A percentile compares a stretch with the other conserved stretches of the same genome.
Evolutionary conservation across 164 flowering plant genomes (phyloP).

Genomic region (Liriodendron chinense): DNA sequence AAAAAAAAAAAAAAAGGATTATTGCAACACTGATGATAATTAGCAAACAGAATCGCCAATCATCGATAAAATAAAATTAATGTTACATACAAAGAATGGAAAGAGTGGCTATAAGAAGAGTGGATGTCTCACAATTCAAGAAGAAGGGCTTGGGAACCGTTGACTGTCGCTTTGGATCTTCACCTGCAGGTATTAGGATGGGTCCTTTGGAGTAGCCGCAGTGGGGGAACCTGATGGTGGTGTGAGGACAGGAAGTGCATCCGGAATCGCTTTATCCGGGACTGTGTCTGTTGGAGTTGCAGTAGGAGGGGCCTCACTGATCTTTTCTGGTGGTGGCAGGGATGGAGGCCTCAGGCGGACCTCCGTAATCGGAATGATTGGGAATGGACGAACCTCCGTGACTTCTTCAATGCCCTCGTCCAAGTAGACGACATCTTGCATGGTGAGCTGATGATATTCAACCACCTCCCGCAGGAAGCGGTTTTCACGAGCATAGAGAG

Average conservation of each 20-base stretch:
- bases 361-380: conserved; percentile 20
- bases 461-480: conserved; percentile 86
- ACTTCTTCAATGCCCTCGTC: conserved; percentile 90
- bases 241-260: neutral
- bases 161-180: neutral
- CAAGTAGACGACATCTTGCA: conserved; percentile 93
- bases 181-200: neutral
- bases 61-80: neutral
- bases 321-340: neutral
- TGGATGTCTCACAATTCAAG: neutral
- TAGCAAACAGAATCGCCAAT: neutral
- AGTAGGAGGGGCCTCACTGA: neutral
- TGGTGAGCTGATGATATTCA: conserved; percentile 91
- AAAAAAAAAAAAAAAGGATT: no score
- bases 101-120: neutral
- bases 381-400: conserved; percentile 56
- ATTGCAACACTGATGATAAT: neutral
- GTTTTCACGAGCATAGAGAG: conserved; percentile 81
- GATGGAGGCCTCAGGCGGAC: no score
- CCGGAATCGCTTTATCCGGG: neutral
- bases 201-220: neutral
- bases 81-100: neutral
- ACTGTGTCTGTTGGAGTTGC: neutral
- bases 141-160: neutral
- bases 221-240: neutral